Evolutionary conservation across 2,329 filamentous ascomycete genomes (phyloP).

Genomic region (Trichoderma hamatum): DNA sequence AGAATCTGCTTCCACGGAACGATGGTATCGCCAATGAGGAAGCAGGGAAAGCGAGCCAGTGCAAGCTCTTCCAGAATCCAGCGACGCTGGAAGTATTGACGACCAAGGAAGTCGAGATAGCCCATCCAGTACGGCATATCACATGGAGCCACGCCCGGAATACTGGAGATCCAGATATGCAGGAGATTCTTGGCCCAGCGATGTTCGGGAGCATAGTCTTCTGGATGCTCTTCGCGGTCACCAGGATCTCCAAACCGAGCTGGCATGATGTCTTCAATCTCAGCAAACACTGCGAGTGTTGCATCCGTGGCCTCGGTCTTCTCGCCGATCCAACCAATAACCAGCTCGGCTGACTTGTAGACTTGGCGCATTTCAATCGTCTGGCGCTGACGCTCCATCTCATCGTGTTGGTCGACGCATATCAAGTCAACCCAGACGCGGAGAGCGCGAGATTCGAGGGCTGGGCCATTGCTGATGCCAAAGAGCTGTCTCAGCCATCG

Average conservation of each 20-base stretch:
- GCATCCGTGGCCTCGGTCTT: slow-evolving; percentile 13
- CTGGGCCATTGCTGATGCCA: neutral
- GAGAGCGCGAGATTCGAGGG: slow-evolving; percentile 18
- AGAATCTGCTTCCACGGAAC: slow-evolving; percentile 22
- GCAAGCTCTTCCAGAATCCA: slow-evolving; percentile 21
- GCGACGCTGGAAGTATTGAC: slow-evolving; percentile 19
- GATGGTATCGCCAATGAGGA: slow-evolving; percentile 20
- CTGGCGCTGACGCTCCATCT: slow-evolving; percentile 25
- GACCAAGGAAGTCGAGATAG: slow-evolving; percentile 17
- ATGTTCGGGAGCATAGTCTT: slow-evolving; percentile 11
- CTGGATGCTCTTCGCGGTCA: slow-evolving; percentile 14
- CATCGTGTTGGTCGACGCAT: slow-evolving; percentile 30
- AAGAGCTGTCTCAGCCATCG: slow-evolving; percentile 21
- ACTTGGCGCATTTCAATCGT: slow-evolving; percentile 30
- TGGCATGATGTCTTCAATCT: slow-evolving; percentile 21
- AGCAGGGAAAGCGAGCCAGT: slow-evolving; percentile 16
- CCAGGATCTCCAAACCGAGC: slow-evolving; percentile 16
- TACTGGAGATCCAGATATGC: neutral
- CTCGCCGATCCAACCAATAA: slow-evolving; percentile 29
- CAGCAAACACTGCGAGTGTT: neutral
- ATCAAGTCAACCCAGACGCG: slow-evolving; percentile 30
- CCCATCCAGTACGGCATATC: slow-evolving; percentile 17
- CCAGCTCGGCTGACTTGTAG: slow-evolving; percentile 26
- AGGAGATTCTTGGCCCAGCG: slow-evolving; percentile 10
- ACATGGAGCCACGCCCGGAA: slow-evolving; percentile 2